Percentiles rank a stretch among this genome's conserved stretches.
Conservation (phyloP, 495 filamentous ascomycete genomes). For the Rhizodiscina lignyota region DNA sequence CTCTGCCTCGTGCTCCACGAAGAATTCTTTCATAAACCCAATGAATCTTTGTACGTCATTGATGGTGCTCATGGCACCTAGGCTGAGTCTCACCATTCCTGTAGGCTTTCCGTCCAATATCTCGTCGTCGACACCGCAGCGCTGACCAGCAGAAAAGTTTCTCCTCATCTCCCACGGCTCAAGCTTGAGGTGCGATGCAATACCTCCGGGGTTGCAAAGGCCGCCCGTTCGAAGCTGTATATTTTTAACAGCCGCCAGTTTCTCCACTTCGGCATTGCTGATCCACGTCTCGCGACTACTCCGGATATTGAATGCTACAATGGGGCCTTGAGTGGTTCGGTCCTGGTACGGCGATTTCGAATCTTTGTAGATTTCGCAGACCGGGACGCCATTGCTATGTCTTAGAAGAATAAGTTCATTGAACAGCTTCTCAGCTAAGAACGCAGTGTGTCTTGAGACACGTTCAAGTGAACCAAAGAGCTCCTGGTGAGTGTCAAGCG, state of each 20-base stretch:
- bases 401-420: conserved; percentile 37
- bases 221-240: conserved; percentile 77
- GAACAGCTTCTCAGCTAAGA: conserved; percentile 42
- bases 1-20: conserved; percentile 26
- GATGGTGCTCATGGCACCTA: conserved; percentile 75
- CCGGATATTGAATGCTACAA: conserved; percentile 68
- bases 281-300: conserved; percentile 54
- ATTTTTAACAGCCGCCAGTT: conserved; percentile 56
- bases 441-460: conserved; percentile 59
- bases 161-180: conserved; percentile 61
- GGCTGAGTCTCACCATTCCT: conserved; percentile 65
- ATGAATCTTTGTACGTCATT: conserved; percentile 58
- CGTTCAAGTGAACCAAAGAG: conserved; percentile 54
- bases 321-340: conserved; percentile 46
- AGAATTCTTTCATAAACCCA: conserved; percentile 63
- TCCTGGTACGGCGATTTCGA: conserved; percentile 23
- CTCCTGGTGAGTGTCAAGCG: conserved; percentile 48
- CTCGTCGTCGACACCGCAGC: conserved; percentile 52
- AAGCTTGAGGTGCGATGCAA: conserved; percentile 49
- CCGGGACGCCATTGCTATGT: conserved; percentile 49
- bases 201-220: conserved; percentile 81
- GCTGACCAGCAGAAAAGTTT: conserved; percentile 65
- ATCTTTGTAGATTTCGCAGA: conserved; percentile 50
- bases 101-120: conserved; percentile 71
- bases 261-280: conserved; percentile 70